Conservation (phyloP, 441 rosid genomes). For the Erodium moschatum region DNA sequence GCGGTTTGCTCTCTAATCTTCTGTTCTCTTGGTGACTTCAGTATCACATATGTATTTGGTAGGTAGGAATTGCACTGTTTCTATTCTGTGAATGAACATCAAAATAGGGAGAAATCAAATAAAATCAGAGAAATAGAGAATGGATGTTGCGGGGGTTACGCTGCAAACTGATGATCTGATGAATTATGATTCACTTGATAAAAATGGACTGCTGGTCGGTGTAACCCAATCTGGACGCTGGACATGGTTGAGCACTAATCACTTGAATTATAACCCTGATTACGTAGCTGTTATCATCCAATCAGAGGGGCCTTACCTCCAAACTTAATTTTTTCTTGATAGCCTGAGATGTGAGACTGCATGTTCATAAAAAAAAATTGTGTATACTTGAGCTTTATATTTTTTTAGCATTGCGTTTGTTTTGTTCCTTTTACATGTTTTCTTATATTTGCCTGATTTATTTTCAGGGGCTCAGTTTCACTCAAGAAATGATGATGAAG, state of each 20-base stretch:
- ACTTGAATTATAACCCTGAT: too few relatives aligned
- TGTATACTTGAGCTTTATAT: background rate
- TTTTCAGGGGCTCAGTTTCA: conserved; percentile 86
- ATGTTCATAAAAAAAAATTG: background rate
- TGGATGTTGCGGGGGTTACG: too few relatives aligned
- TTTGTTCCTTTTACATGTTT: background rate
- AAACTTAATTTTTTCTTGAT: too few relatives aligned
- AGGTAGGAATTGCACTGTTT: background rate
- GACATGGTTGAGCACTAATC: too few relatives aligned
- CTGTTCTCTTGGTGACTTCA: conserved; percentile 11
- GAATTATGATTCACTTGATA: too few relatives aligned
- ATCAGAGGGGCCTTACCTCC: too few relatives aligned
- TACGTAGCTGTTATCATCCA: too few relatives aligned
- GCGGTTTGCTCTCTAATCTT: conserved; percentile 49
- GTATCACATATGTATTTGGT: background rate
- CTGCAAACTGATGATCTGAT: too few relatives aligned
- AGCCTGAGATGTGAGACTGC: background rate
- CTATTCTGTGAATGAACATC: background rate
- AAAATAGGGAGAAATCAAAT: background rate
- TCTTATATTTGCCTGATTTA: conserved; percentile 15
- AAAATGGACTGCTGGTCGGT: too few relatives aligned
- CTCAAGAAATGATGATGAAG: conserved; percentile 79
- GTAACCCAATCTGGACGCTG: too few relatives aligned
- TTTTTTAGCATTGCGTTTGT: conserved; percentile 4
- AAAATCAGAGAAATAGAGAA: too few relatives aligned